phyloP scores from a whole-genome alignment of 148 eudicot genomes.

The Rhododendron griersonianum region DNA sequence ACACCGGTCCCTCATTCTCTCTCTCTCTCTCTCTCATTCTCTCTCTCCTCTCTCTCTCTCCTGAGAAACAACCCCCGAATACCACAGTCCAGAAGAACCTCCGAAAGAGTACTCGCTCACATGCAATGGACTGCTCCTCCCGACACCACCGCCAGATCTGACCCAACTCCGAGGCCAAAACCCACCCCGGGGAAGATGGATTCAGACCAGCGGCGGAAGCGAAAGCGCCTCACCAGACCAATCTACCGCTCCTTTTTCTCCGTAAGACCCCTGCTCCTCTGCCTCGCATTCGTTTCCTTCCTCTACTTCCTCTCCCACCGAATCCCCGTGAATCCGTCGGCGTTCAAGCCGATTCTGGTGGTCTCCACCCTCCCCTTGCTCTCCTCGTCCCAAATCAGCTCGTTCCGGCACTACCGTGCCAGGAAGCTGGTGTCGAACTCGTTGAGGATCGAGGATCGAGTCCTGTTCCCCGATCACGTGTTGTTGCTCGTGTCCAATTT shows the following conservation, averaged over 20 bases:
- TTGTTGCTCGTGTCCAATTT: slow-evolving; percentile 40
- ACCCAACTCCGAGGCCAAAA: not conserved
- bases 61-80: not conserved
- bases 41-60: not conserved
- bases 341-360: slow-evolving; percentile 45
- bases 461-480: slow-evolving; percentile 70
- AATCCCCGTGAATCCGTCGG: slow-evolving; percentile 20
- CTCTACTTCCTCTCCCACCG: slow-evolving; percentile 28
- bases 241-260: slow-evolving; percentile 12
- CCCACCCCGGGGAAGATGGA: slow-evolving; percentile 22
- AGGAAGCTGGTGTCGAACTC: not conserved
- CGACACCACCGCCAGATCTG: not conserved
- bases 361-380: slow-evolving; percentile 35
- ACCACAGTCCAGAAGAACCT: not conserved
- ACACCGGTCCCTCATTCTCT: not conserved
- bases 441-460: slow-evolving; percentile 39
- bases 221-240: slow-evolving; percentile 28
- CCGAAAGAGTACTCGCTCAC: not conserved
- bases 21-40: not conserved
- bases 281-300: slow-evolving; percentile 28
- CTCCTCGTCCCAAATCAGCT: slow-evolving; percentile 27
- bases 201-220: slow-evolving; percentile 43
- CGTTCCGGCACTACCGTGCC: slow-evolving; percentile 25
- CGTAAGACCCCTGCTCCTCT: slow-evolving; percentile 43
- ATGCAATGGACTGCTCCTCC: not conserved